These are phyloP conservation scores for Talaromyces sp. DNA, from an alignment of 2,329 filamentous ascomycete genomes.

Conservation along the genomic window DNA sequence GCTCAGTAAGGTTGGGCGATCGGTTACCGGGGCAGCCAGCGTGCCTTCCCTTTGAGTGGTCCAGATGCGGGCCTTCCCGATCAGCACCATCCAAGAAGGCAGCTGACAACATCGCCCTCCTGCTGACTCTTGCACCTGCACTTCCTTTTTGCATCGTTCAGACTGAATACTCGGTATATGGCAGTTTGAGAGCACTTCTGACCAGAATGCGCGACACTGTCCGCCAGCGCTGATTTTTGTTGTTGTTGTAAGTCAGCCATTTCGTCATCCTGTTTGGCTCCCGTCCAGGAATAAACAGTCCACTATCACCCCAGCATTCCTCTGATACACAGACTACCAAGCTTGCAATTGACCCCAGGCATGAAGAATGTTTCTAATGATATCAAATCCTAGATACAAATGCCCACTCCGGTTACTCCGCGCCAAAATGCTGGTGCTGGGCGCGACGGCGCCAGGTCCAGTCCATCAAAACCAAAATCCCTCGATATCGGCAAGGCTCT, in stretches of 20 bases:
- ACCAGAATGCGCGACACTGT: slow-evolving; percentile 7
- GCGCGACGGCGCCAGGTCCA: slow-evolving; percentile 53
- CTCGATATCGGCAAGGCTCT: slow-evolving; percentile 50
- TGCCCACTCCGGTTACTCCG: slow-evolving; percentile 40
- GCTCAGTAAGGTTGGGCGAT: background rate
- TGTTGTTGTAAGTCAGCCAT: background rate
- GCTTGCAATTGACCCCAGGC: background rate
- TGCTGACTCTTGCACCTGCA: background rate
- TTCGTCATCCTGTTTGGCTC: slow-evolving; percentile 8
- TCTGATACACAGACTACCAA: background rate
- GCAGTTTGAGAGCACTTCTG: background rate
- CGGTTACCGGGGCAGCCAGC: slow-evolving; percentile 18
- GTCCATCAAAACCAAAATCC: slow-evolving; percentile 54
- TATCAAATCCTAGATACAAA: slow-evolving; percentile 25
- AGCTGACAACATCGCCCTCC: slow-evolving; percentile 4
- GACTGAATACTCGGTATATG: background rate
- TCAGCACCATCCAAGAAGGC: background rate
- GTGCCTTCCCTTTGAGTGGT: background rate
- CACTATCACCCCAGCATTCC: slow-evolving; percentile 6
- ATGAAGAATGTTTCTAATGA: slow-evolving; percentile 13
- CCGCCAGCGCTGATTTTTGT: background rate
- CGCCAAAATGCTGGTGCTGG: slow-evolving; percentile 34
- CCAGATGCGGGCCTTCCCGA: slow-evolving; percentile 11
- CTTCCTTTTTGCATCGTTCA: background rate
- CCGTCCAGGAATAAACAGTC: slow-evolving; percentile 1